phyloP scores from a whole-genome alignment of 2,329 filamentous ascomycete species.

The Tolypocladium sp. region DNA sequence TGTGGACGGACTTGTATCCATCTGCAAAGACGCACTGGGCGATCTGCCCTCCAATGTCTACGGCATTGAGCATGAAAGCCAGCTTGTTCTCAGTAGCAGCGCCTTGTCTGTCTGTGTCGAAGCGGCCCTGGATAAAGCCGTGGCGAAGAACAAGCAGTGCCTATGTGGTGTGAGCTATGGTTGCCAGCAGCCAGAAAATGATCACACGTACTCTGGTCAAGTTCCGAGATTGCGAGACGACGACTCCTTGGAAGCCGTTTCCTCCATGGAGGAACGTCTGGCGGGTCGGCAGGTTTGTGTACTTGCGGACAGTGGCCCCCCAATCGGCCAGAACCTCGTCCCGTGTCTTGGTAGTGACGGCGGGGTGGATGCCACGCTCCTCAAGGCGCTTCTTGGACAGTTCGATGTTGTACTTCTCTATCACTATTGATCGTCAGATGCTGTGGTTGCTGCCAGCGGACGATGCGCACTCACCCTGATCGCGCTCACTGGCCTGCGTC shows the following conservation, averaged over 20 bases:
- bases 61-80: neutral
- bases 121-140: neutral
- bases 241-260: neutral
- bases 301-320: neutral
- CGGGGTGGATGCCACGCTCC: constrained; percentile 7
- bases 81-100: neutral
- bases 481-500: neutral
- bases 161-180: neutral
- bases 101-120: neutral
- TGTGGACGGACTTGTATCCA: constrained; percentile 13
- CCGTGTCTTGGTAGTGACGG: constrained; percentile 6
- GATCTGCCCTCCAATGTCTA: constrained; percentile 10
- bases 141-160: constrained; percentile 7
- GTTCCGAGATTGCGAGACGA: constrained; percentile 1
- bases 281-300: neutral
- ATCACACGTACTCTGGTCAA: constrained; percentile 3
- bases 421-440: neutral
- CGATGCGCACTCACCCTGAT: neutral
- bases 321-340: constrained; percentile 2
- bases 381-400: constrained; percentile 6
- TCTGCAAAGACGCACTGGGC: constrained; percentile 8
- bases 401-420: constrained; percentile 6
- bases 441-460: neutral
- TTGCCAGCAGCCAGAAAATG: neutral
- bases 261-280: neutral